phyloP scores from a whole-genome alignment of 768 basidiomycete genomes.

The Dentipellis fragilis region DNA sequence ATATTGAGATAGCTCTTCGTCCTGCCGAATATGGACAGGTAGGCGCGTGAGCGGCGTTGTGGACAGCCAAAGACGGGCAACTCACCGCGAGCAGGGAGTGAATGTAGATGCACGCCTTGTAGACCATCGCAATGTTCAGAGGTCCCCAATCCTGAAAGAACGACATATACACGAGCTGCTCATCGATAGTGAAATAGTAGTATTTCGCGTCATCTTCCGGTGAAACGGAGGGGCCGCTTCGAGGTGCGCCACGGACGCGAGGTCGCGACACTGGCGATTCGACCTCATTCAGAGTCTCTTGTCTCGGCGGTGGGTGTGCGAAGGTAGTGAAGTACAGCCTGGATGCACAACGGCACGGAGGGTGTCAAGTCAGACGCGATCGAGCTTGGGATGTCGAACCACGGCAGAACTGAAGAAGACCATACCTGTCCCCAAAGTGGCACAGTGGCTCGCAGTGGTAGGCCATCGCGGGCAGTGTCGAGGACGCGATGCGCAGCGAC shows the following conservation, averaged over 20 bases:
- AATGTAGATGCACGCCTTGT: constrained; percentile 85
- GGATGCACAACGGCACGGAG: constrained; percentile 2
- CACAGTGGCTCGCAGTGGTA: constrained; percentile 65
- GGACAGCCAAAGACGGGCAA: not conserved
- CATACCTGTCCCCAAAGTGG: constrained; percentile 69
- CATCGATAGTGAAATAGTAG: constrained; percentile 90
- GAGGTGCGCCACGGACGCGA: constrained; percentile 49
- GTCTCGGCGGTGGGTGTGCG: constrained; percentile 59
- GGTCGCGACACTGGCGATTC: constrained; percentile 47
- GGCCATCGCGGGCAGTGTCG: constrained; percentile 23
- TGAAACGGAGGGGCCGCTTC: constrained; percentile 49
- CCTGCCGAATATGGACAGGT: constrained; percentile 33
- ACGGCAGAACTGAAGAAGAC: constrained; percentile 7
- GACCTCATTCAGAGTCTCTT: constrained; percentile 53
- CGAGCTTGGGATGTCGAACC: not conserved
- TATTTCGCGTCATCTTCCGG: constrained; percentile 70
- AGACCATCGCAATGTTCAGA: constrained; percentile 85
- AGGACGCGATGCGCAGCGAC: not conserved
- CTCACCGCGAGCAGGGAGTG: constrained; percentile 56
- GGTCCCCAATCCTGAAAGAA: constrained; percentile 97
- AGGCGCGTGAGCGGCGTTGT: constrained; percentile 1
- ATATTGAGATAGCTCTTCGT: constrained; percentile 60
- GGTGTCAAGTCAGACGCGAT: not conserved
- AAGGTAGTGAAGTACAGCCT: constrained; percentile 87
- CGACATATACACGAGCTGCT: constrained; percentile 83